These are phyloP conservation scores for Tylopilus sp. DNA, from an alignment of 1,284 basidiomycete genomes.

Conservation along the genomic window DNA sequence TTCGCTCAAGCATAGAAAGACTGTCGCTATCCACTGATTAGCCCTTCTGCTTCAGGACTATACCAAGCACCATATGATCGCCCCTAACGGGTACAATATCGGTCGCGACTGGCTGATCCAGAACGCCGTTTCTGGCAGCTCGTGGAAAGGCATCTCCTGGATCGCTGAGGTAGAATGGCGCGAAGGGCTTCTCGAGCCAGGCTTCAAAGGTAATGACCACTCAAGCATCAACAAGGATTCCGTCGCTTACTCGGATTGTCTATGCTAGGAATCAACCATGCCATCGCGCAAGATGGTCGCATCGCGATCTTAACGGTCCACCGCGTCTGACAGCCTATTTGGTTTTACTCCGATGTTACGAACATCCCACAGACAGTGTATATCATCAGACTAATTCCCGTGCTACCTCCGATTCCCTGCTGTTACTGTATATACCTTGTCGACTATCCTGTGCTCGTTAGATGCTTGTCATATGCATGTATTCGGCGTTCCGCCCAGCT, in stretches of 20 bases:
- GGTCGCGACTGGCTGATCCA: slow-evolving; percentile 72
- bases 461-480: not conserved
- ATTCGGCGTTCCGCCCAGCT: no score
- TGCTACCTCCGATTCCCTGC: slow-evolving; percentile 1
- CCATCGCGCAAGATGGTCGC: slow-evolving; percentile 71
- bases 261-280: slow-evolving; percentile 69
- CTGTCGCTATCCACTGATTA: not conserved
- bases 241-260: not conserved
- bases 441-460: not conserved
- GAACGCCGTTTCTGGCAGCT: slow-evolving; percentile 56
- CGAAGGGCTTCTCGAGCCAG: slow-evolving; percentile 60
- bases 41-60: slow-evolving; percentile 45
- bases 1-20: slow-evolving; percentile 22
- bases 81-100: slow-evolving; percentile 71
- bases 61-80: slow-evolving; percentile 65
- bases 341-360: not conserved
- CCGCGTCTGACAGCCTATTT: slow-evolving; percentile 34
- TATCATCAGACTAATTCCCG: no score
- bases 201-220: slow-evolving; percentile 49
- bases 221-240: not conserved
- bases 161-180: slow-evolving; percentile 70
- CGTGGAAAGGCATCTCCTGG: slow-evolving; percentile 65
- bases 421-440: slow-evolving; percentile 14
- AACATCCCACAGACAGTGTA: not conserved
- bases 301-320: slow-evolving; percentile 71